These are phyloP conservation scores for Peronospora destructor DNA, from an alignment of 352 stramenopile species.

Conservation along the genomic window DNA sequence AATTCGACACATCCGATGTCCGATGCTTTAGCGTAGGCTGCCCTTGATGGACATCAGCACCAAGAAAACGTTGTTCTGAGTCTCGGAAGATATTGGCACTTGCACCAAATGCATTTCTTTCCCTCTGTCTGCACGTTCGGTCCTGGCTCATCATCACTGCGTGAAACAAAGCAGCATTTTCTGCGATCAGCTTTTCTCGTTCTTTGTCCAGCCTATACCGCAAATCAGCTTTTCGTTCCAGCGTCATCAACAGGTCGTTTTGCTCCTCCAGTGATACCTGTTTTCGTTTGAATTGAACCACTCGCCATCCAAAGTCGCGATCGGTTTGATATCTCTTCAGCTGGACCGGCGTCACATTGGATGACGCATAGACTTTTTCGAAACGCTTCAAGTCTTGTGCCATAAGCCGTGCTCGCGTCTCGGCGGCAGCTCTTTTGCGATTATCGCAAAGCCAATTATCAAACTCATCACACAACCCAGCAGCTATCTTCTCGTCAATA, in stretches of 20 bases:
- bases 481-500: slow-evolving; percentile 6
- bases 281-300: slow-evolving; percentile 13
- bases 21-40: too few relatives aligned
- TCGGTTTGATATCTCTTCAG: slow-evolving; percentile 12
- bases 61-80: slow-evolving; percentile 1
- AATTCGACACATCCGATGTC: too few relatives aligned
- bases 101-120: neutral
- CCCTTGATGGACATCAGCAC: too few relatives aligned
- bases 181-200: slow-evolving; percentile 3
- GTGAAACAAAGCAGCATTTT: slow-evolving; percentile 17
- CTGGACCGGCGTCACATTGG: neutral
- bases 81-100: neutral
- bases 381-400: slow-evolving; percentile 17
- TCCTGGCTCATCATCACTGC: slow-evolving; percentile 15
- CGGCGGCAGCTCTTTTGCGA: slow-evolving; percentile 1
- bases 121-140: neutral
- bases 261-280: slow-evolving; percentile 10
- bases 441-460: slow-evolving; percentile 4
- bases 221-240: neutral
- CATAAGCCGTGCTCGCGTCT: slow-evolving; percentile 7
- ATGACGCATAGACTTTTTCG: slow-evolving; percentile 9
- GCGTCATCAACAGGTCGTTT: slow-evolving; percentile 2
- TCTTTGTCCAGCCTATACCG: slow-evolving; percentile 10
- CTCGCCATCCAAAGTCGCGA: slow-evolving; percentile 12
- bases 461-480: neutral